Conservation (phyloP, 768 basidiomycete species). For the Candolleomyces aberdarensis region DNA sequence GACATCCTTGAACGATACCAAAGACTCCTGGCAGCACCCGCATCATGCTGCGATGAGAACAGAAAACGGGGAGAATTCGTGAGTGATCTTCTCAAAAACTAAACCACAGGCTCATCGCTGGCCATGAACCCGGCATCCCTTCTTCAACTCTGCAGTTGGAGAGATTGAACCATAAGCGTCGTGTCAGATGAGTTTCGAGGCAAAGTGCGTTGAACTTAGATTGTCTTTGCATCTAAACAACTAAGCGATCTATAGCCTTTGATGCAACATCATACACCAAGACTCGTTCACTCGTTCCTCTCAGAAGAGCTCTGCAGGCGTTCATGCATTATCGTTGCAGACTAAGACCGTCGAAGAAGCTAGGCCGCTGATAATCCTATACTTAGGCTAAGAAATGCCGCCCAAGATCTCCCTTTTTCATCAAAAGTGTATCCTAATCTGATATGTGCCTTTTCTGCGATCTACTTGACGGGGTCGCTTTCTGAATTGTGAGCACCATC, state of each 20-base stretch:
- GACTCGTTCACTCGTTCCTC: constrained; percentile 71
- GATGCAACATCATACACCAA: constrained; percentile 64
- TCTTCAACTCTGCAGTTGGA: not conserved
- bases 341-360: constrained; percentile 65
- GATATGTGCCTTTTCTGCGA: not conserved
- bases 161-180: constrained; percentile 76
- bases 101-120: constrained; percentile 9
- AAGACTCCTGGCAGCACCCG: constrained; percentile 84
- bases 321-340: constrained; percentile 76
- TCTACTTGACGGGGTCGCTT: constrained; percentile 3
- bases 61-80: constrained; percentile 71
- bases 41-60: constrained; percentile 82
- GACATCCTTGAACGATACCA: constrained; percentile 59
- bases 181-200: constrained; percentile 72
- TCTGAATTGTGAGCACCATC: not conserved
- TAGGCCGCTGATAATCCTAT: constrained; percentile 1
- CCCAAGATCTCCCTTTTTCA: not conserved
- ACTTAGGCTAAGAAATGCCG: not conserved
- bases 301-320: constrained; percentile 69
- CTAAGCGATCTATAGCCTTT: constrained; percentile 43
- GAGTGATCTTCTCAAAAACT: constrained; percentile 28
- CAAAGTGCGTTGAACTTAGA: constrained; percentile 48
- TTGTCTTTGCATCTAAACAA: not conserved
- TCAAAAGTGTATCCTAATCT: constrained; percentile 3
- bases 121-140: too few species aligned